Evolutionary conservation across 2,329 filamentous ascomycete genomes (phyloP), one percentile per base, ranked within the genome.

Genomic region (Alternaria postmessia): DNA sequence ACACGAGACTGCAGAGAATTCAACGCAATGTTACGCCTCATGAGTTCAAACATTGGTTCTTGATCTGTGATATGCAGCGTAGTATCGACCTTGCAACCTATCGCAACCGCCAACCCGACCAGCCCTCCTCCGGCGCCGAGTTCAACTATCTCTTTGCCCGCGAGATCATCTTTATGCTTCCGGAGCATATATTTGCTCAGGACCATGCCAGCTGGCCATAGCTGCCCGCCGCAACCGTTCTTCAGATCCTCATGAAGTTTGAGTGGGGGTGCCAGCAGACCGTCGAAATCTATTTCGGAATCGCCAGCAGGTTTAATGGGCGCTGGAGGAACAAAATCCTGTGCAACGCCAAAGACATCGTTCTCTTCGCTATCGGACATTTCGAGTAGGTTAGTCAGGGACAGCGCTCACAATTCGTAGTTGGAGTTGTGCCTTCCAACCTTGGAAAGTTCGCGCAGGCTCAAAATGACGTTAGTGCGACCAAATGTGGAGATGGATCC

Each of bases 191-290:
- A 96, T 78, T 90, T 92, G 20, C 91, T 87, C 54, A 99, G 83
- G 16, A 95, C 87, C 88, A 96, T 91, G 11, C 95, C 95, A 0
- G 94, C 94, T 3, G 94, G 94, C 95, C 95, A 98, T 11, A 96
- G 85, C 79, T 96, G 92, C 3, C 95, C 95, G 49, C 95, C 95
- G 78, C 95, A 98, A 62, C 95, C 95, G 64, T 91, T 88, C 58
- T 87, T 88, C 48, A 97, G 85, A 78, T 98, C 94, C 78, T 97
- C 93, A 72, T 92, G 91, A 16, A 98, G 86, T 61, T 86, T 84
- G 62, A 98, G 84, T 44, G 91, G 89, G 48, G 86, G 81, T 20
- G 83, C 79, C 34, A 97, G 84, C 53, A 95, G 85, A 39, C 91
- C 90, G 64, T 91, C 89, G 73, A 98, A 95, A 36, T 85, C 82